A percentile compares a stretch with the other conserved stretches of the same genome.
These are phyloP conservation scores for Globisporangium paroecandrum DNA, from an alignment of 352 stramenopile genomes.

Conservation along the genomic window DNA sequence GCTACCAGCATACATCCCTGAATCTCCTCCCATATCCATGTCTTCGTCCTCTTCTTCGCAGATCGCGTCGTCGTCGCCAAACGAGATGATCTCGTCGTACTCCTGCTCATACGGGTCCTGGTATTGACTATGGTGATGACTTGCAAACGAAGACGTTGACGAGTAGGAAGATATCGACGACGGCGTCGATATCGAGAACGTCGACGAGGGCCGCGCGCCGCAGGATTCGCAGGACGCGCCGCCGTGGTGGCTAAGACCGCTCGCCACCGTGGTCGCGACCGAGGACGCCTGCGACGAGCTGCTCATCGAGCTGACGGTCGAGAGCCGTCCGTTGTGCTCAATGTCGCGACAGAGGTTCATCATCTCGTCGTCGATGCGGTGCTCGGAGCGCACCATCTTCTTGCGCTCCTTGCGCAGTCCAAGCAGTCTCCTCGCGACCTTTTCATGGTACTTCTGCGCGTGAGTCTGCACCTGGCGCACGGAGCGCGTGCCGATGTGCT, in stretches of 20 bases:
- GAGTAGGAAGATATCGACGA: slow-evolving; percentile 1
- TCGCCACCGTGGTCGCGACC: neutral
- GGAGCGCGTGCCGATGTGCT: slow-evolving; percentile 45
- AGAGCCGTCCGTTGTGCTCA: slow-evolving; percentile 8
- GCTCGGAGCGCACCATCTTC: slow-evolving; percentile 31
- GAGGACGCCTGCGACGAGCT: neutral
- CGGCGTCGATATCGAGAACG: neutral
- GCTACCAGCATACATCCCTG: neutral
- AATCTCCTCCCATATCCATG: neutral
- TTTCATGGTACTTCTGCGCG: slow-evolving; percentile 63
- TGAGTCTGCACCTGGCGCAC: slow-evolving; percentile 64
- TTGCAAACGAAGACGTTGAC: neutral
- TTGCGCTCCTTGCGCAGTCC: slow-evolving; percentile 43
- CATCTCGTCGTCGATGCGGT: slow-evolving; percentile 52
- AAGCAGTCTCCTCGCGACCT: slow-evolving; percentile 41
- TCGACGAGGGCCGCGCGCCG: neutral
- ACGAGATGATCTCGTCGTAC: slow-evolving; percentile 15
- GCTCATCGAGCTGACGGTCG: neutral
- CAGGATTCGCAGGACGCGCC: slow-evolving; percentile 5
- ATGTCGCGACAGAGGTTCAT: slow-evolving; percentile 18
- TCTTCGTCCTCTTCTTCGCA: slow-evolving; percentile 4
- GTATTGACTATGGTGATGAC: neutral
- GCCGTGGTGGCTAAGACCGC: neutral
- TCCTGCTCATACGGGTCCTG: neutral
- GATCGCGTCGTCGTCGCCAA: slow-evolving; percentile 12